phyloP scores from a whole-genome alignment of 148 eudicot species.

The Salicornia ramosissima region DNA sequence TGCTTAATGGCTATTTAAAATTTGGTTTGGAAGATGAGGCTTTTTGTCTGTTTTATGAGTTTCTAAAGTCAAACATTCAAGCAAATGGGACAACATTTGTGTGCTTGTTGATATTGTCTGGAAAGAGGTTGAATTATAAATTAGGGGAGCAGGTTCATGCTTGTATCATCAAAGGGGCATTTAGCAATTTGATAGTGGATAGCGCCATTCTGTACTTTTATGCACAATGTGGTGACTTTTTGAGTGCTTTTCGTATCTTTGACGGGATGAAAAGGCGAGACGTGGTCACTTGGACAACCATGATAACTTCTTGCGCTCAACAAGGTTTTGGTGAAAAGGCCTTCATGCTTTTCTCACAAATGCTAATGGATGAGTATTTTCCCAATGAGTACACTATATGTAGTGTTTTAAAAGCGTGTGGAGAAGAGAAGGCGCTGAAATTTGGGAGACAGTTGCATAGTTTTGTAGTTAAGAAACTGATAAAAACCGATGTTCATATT shows the following conservation, averaged over 20 bases:
- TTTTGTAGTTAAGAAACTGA: slow-evolving; percentile 47
- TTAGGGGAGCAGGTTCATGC: slow-evolving; percentile 77
- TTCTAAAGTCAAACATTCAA: slow-evolving; percentile 35
- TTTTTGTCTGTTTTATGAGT: slow-evolving; percentile 34
- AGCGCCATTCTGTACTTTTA: slow-evolving; percentile 55
- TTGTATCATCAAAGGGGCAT: slow-evolving; percentile 42
- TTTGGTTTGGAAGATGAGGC: slow-evolving; percentile 52
- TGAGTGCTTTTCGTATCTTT: slow-evolving; percentile 49
- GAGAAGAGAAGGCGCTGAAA: slow-evolving; percentile 57
- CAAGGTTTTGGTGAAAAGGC: slow-evolving; percentile 50
- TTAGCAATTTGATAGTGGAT: slow-evolving; percentile 48
- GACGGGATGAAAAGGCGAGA: slow-evolving; percentile 55
- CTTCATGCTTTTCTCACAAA: slow-evolving; percentile 39
- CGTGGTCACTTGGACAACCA: slow-evolving; percentile 80
- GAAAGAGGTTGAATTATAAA: slow-evolving; percentile 46
- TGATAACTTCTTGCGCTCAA: slow-evolving; percentile 71
- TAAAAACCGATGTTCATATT: slow-evolving; percentile 52
- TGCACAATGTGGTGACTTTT: slow-evolving; percentile 60
- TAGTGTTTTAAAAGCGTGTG: slow-evolving; percentile 73
- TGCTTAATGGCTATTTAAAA: slow-evolving; percentile 69
- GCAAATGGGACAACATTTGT: slow-evolving; percentile 60
- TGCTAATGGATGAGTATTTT: slow-evolving; percentile 48
- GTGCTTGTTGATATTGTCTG: slow-evolving; percentile 57
- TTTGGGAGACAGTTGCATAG: slow-evolving; percentile 78
- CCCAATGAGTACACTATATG: slow-evolving; percentile 76